Conservation (phyloP, 306 rosid species). For the Fagus sylvatica region DNA sequence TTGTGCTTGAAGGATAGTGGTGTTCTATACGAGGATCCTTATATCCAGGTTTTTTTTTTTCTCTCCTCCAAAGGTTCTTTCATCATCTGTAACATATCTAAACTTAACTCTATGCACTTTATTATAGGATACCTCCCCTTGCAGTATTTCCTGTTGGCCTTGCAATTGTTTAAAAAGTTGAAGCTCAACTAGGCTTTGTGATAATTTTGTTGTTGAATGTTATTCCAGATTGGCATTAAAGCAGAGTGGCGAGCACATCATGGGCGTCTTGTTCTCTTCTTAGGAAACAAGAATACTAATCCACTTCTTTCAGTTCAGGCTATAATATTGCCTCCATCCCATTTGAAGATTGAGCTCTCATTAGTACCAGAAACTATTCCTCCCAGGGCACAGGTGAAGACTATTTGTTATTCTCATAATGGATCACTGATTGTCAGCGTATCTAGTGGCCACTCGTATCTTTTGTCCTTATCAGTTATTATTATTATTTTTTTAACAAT, state of each 20-base stretch:
- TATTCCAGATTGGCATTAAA: conserved; percentile 79
- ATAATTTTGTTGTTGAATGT: conserved; percentile 2
- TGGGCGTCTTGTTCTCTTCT: conserved; percentile 92
- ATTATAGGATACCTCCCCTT: conserved; percentile 9
- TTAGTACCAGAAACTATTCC: conserved; percentile 96
- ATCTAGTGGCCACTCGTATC: not conserved
- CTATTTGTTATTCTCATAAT: conserved; percentile 13
- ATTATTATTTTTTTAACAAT: conserved; percentile 10
- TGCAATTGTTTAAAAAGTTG: not conserved
- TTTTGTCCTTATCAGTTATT: conserved; percentile 15
- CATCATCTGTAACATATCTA: conserved; percentile 10
- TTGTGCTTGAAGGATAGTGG: conserved; percentile 98
- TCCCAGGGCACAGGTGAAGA: conserved; percentile 93
- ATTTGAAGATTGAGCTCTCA: conserved; percentile 90
- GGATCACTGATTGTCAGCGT: conserved; percentile 4
- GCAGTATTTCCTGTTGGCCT: conserved; percentile 14
- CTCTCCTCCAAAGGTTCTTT: conserved; percentile 7
- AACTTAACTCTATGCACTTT: not conserved
- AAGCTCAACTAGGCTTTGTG: not conserved
- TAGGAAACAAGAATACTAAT: conserved; percentile 93
- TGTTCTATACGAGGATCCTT: conserved; percentile 93
- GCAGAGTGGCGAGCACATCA: conserved; percentile 96
- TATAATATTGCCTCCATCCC: conserved; percentile 79
- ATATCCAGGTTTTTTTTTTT: conserved; percentile 75
- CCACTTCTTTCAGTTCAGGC: conserved; percentile 93